Evolutionary conservation across 371 early-diverging fungal genomes (phyloP).

Genomic region (Mortierella sp.): DNA sequence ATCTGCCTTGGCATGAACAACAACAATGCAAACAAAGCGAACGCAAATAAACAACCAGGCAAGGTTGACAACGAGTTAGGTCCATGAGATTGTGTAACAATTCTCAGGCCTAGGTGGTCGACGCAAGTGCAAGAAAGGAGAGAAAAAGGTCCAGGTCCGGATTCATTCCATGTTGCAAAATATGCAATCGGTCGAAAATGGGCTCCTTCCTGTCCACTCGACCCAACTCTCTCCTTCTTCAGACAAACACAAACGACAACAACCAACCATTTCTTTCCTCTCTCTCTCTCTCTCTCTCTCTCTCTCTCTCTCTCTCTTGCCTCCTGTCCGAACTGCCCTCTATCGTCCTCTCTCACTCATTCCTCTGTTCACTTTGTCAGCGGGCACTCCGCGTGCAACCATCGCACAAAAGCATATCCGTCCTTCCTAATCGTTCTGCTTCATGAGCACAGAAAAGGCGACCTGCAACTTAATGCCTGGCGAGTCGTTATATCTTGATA

Average conservation of each 20-base stretch:
- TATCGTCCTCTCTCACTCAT: too few species aligned
- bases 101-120: not conserved
- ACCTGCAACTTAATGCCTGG: too few species aligned
- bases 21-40: not conserved
- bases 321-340: too few species aligned
- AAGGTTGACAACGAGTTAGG: not conserved
- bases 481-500: too few species aligned
- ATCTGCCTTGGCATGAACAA: not conserved
- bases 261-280: not conserved
- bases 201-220: constrained; percentile 1
- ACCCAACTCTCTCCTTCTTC: constrained; percentile 3
- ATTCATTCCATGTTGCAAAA: too few species aligned
- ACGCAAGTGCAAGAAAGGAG: not conserved
- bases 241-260: not conserved
- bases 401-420: too few species aligned
- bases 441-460: too few species aligned
- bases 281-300: not conserved
- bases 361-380: too few species aligned
- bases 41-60: not conserved
- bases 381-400: too few species aligned
- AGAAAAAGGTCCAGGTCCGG: not conserved
- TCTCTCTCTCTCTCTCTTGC: not conserved
- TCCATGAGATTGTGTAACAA: not conserved
- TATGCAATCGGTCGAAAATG: not conserved
- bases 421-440: too few species aligned